These are phyloP conservation scores for Massarina eburnea DNA, from an alignment of 2,329 filamentous ascomycete genomes.

Conservation along the genomic window DNA sequence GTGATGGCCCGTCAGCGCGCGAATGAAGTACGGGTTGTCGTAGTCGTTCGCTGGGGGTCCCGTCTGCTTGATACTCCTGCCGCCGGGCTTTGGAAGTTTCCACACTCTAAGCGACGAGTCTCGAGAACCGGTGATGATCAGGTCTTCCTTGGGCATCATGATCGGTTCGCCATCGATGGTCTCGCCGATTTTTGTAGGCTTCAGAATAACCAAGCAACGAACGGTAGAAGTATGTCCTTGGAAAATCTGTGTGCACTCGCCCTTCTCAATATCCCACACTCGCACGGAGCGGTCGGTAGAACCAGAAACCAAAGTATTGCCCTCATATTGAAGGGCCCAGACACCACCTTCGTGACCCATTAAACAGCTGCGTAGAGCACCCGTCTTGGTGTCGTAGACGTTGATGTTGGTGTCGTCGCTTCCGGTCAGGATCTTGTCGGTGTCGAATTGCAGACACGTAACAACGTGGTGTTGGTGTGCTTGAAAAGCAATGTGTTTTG, in stretches of 20 bases:
- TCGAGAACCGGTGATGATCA: conserved; percentile 96
- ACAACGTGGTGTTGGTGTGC: conserved; percentile 96
- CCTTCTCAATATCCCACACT: conserved; percentile 98
- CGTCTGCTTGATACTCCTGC: conserved; percentile 76
- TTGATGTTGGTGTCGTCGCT: conserved; percentile 98
- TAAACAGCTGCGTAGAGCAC: conserved; percentile 77
- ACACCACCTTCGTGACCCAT: conserved; percentile 96
- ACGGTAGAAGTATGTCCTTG: conserved; percentile 98
- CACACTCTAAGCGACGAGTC: conserved; percentile 94
- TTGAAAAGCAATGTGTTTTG: conserved; percentile 91
- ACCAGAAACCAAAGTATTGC: conserved; percentile 91
- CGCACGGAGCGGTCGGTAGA: conserved; percentile 96
- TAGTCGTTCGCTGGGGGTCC: conserved; percentile 71
- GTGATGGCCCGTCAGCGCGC: conserved; percentile 79
- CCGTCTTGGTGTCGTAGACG: conserved; percentile 96
- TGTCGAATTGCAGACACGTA: conserved; percentile 95
- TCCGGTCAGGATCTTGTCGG: conserved; percentile 95
- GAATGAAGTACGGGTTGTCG: conserved; percentile 93
- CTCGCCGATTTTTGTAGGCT: conserved; percentile 77
- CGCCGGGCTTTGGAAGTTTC: conserved; percentile 82
- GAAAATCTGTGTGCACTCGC: conserved; percentile 90
- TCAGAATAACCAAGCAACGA: conserved; percentile 89
- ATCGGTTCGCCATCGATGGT: conserved; percentile 71
- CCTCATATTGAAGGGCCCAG: conserved; percentile 95
- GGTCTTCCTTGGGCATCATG: conserved; percentile 89